Evolutionary conservation across 1,139 yeast genomes (phyloP), one percentile per base, ranked within the genome.

Genomic region (Geotrichum restrictum): DNA sequence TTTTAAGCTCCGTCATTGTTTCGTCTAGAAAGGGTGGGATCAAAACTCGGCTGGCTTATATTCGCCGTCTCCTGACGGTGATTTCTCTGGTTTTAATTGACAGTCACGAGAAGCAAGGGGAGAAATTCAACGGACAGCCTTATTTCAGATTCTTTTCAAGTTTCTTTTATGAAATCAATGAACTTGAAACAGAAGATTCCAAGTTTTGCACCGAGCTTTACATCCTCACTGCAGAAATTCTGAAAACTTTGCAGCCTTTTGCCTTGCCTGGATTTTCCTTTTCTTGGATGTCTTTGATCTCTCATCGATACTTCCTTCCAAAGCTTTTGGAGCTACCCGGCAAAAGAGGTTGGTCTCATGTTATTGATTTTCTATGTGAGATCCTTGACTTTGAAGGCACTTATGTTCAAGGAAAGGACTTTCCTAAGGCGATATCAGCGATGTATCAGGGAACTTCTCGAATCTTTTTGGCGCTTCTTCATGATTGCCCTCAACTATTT

Each of bases 191-290:
- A 52, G 68, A 65, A 6, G 61, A 62, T 13, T 64, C 69, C 32
- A 72, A 68, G 13, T 76, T 79, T 57, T 73, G 72, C 57, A 60
- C 62, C 18, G 75, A 76, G 47, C 79, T 86, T 60, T 88, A 79
- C 69, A 69, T 77, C 41, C 72, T 76, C 16, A 66, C 89, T 56
- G 88, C 91, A 0, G 88, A 87, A 37, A 76, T 80, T 40, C 76
- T 93, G 63, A 80, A 82, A 56, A 75, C 85, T 6, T 71, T 88
- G 54, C 98, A 94, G 69, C 98, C 98, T 7, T 73, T 86, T 42
- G 85, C 93, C 1, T 86, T 85, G 74, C 97, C 98, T 1, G 97
- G 95, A 0, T 93, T 93, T 65, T 82, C 96, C 0, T 89, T 93
- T 75, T 94, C 96, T 1, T 93, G 98, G 98, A 81, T 89, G 60